Conservation (phyloP, 163 green algal species). For the Coccomyxa subellipsoidea region DNA sequence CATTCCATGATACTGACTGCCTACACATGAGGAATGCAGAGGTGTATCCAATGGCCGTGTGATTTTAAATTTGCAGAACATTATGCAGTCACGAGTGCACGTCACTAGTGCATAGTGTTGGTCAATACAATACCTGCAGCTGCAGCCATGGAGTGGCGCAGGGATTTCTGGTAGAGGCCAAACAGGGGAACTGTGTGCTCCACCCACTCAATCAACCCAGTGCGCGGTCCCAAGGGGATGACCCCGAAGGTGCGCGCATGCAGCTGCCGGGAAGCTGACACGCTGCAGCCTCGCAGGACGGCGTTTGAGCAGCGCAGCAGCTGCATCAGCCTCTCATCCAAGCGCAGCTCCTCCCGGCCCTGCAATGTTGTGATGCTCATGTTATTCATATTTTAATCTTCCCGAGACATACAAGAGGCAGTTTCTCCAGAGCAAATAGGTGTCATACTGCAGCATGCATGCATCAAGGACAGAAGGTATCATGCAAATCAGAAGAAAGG, state of each 20-base stretch:
- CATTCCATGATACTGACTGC: too few relatives aligned
- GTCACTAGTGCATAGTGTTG: background rate
- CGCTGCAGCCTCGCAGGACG: conserved; percentile 29
- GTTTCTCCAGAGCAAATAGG: too few relatives aligned
- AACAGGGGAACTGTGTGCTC: conserved; percentile 68
- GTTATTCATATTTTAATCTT: background rate
- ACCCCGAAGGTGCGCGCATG: conserved; percentile 60
- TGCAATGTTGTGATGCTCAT: conserved; percentile 2
- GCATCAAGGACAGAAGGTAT: too few relatives aligned
- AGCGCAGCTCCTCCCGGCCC: conserved; percentile 80
- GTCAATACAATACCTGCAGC: background rate
- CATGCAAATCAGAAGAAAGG: too few relatives aligned
- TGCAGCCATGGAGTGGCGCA: background rate
- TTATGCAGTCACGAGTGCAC: too few relatives aligned
- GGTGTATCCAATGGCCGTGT: too few relatives aligned
- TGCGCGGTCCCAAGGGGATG: conserved; percentile 63
- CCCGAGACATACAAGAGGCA: too few relatives aligned
- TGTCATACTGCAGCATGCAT: too few relatives aligned
- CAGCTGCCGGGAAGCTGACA: conserved; percentile 16
- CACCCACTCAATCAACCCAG: conserved; percentile 82
- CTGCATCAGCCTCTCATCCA: conserved; percentile 87
- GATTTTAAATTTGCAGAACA: too few relatives aligned
- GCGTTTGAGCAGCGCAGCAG: conserved; percentile 47
- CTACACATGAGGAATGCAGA: too few relatives aligned
- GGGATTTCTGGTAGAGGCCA: conserved; percentile 28